Base-by-base conservation (phyloP, 1,284 basidiomycete genomes). In the Tilletia setariae region DNA sequence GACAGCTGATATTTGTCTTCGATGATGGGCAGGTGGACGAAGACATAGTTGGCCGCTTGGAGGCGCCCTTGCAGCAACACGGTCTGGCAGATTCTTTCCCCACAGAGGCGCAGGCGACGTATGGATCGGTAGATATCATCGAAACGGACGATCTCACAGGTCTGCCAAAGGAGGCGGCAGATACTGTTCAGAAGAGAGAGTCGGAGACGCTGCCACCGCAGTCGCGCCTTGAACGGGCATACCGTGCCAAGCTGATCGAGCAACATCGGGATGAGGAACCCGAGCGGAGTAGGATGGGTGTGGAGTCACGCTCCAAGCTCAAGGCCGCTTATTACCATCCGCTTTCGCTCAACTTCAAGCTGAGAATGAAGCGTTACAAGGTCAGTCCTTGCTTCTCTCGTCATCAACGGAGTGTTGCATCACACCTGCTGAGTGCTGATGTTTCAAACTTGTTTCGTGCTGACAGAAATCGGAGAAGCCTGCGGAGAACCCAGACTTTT, bases 281-380 rank as follows among this genome's bases (percentile, higher is more conserved):
- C 16, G 70, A 71, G 49, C 70, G 70, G 53, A 53, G 28, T 1
- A 67, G 65, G 35, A 63, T 66, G 47, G 74, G 69, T 32, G n/a
- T 68, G 67, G 68, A 68, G 40, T 49, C 44, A 62, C 30, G 66
- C 16, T 43, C 62, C n/a, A 68, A 64, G n/a, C 67, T 71, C 61
- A 72, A 72, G 51, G 67, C 72, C 16, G 78, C 78, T 21, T 79
- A 78, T 71, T 79, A 78, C 70, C 78, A 79, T 72, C 78, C 72
- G 49, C 68, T 79, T 15, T 73, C 68, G 49, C 78, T 79, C 76
- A 75, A 76, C 13, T 79, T 76, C 70, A 75, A 73, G 19, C 72
- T 79, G 11, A 73, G 75, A 42, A 72, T 79, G n/a, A 76, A 76
- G 67, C 72, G 78, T 4, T 73, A 70, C 49, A 70, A 72, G 44